Conservation (phyloP, 495 filamentous ascomycete species). For the Oleoguttula mirabilis region DNA sequence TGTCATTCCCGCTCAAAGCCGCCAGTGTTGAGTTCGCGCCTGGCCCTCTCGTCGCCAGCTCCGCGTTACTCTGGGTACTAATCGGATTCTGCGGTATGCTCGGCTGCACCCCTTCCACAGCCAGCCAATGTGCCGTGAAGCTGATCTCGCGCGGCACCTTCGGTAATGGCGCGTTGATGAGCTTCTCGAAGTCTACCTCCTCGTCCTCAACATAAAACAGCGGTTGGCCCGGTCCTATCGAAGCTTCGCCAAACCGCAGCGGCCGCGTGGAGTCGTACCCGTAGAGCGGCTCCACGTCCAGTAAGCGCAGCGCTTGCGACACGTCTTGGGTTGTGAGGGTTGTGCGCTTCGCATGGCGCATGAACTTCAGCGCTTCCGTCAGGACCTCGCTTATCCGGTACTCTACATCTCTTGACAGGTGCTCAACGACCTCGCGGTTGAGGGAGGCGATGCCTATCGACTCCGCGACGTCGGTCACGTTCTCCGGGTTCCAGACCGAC, state of each 20-base stretch:
- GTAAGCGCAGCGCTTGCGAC: conserved; percentile 63
- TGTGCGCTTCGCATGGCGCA: conserved; percentile 77
- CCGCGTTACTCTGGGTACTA: conserved; percentile 64
- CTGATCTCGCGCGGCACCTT: conserved; percentile 88
- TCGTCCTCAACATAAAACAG: conserved; percentile 97
- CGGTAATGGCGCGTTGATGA: conserved; percentile 90
- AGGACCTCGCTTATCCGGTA: conserved; percentile 86
- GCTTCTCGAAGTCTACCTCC: conserved; percentile 95
- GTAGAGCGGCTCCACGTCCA: conserved; percentile 90
- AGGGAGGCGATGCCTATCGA: conserved; percentile 77
- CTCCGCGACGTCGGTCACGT: conserved; percentile 87
- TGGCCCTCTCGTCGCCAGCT: conserved; percentile 78
- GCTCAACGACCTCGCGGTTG: conserved; percentile 67
- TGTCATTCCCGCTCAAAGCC: conserved; percentile 70
- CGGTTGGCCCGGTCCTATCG: conserved; percentile 84
- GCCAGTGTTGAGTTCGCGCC: conserved; percentile 71
- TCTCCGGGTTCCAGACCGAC: conserved; percentile 87
- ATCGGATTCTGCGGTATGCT: conserved; percentile 93
- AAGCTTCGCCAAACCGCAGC: conserved; percentile 83
- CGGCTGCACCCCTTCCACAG: conserved; percentile 90
- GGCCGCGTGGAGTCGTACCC: conserved; percentile 86
- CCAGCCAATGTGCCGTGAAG: conserved; percentile 92
- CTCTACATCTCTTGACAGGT: conserved; percentile 85
- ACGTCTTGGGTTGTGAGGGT: conserved; percentile 76
- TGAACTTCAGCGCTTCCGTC: conserved; percentile 85